Evolutionary conservation across 371 early-diverging fungal genomes (phyloP), one percentile per base, ranked within the genome.

Genomic region (Nosema muscidifuracis): DNA sequence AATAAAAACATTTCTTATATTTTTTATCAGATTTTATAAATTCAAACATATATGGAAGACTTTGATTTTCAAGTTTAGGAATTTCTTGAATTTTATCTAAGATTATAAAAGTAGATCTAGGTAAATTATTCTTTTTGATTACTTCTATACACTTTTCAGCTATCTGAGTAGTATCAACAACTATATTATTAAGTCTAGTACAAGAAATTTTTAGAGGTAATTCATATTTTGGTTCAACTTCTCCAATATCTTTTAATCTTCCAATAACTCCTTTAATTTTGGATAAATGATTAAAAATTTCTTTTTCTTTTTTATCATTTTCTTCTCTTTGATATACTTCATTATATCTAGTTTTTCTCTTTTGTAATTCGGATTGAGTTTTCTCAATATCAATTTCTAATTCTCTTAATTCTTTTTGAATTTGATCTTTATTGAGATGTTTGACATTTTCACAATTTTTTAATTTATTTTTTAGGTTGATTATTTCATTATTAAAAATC

Each of bases 151-250:
- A 85, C 13, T 74, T 76, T 0, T 89, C 85, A 0, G 95, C 97
- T 0, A 92, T 92, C 2, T 86, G 87, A 69, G 94, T 94, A 2
- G 87, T 89, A 75, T 95, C 93, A 0, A 97, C 96, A 15, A 97
- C 95, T 16, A 99, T 87, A 79, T 94, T 92, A 84, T 93, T 94
- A 40, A 99, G 83, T 3, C 87, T 86, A 22, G 80, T 80, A 61
- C 92, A 92, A 0, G 94, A 90, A 30, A 94, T 93, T 2, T 92
- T 91, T 16, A 97, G 87, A 0, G 99, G 98, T 1, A 93, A 88
- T 76, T 95, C 95, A 81, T 92, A 99, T 76, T 87, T 88, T 66
- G 88, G 88, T 67, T 91, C 92, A 73, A 98, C 92, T 0, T 89
- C 87, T 57, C 97, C 97, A 13, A 99, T 84, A 65, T 91, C 91